phyloP scores from a whole-genome alignment of 805 yeast species.

The Wickerhamomyces rabaulensis region DNA sequence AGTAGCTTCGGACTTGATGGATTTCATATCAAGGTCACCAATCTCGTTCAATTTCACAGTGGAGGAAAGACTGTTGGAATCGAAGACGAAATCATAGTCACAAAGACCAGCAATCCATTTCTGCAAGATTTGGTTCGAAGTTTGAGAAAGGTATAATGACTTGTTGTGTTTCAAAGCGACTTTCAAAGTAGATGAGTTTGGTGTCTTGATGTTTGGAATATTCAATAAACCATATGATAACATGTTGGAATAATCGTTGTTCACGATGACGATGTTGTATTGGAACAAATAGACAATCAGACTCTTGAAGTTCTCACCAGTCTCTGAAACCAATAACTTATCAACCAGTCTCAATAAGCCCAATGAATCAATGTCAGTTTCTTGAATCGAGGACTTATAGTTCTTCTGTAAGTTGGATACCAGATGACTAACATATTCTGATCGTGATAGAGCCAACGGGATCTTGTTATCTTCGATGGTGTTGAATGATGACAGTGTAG shows the following conservation, averaged over 20 bases:
- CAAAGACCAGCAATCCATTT: slow-evolving; percentile 38
- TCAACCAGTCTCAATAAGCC: slow-evolving; percentile 34
- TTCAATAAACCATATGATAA: slow-evolving; percentile 3
- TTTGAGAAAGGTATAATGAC: slow-evolving; percentile 21
- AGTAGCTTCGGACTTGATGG: not conserved
- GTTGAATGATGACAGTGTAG: slow-evolving; percentile 4
- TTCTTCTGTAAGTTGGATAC: slow-evolving; percentile 7
- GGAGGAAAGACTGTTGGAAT: slow-evolving; percentile 26
- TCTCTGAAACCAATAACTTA: slow-evolving; percentile 25
- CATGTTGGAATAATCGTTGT: slow-evolving; percentile 5
- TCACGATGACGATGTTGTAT: slow-evolving; percentile 13
- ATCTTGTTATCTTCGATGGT: slow-evolving; percentile 4
- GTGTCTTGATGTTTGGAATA: slow-evolving; percentile 14
- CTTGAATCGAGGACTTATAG: slow-evolving; percentile 16
- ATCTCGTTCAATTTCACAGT: slow-evolving; percentile 19
- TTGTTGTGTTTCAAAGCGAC: slow-evolving; percentile 13
- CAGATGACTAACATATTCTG: slow-evolving; percentile 13
- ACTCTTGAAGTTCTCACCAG: slow-evolving; percentile 20
- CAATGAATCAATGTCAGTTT: slow-evolving; percentile 26
- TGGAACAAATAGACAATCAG: slow-evolving; percentile 32
- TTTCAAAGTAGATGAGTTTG: slow-evolving; percentile 17
- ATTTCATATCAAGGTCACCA: slow-evolving; percentile 1
- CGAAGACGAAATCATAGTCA: slow-evolving; percentile 27
- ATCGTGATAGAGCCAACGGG: slow-evolving; percentile 15
- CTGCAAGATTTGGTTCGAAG: slow-evolving; percentile 28